These are phyloP conservation scores for Fraxinus latifolia DNA, from an alignment of 305 asterid genomes.

Conservation along the genomic window DNA sequence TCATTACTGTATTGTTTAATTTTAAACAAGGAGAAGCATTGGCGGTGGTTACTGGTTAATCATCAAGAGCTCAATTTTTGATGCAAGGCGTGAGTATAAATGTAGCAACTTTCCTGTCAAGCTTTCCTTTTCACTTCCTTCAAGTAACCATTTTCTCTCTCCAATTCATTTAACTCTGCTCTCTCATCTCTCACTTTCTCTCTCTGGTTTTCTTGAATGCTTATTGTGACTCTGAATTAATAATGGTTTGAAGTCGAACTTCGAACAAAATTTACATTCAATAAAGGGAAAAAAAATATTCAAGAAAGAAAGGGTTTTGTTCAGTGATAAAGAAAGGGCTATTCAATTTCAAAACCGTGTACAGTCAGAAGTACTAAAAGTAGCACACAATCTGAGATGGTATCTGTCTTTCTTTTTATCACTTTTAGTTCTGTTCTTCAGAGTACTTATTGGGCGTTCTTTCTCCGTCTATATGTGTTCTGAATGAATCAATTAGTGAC, in stretches of 20 bases:
- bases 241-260: constrained; percentile 16
- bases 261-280: constrained; percentile 35
- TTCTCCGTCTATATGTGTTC: constrained; percentile 28
- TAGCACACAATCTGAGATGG: constrained; percentile 66
- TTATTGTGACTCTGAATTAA: constrained; percentile 34
- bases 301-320: background rate
- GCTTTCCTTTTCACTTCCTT: constrained; percentile 44
- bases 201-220: constrained; percentile 45
- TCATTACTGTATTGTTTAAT: background rate
- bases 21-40: constrained; percentile 31
- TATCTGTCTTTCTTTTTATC: constrained; percentile 50
- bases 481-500: constrained; percentile 37
- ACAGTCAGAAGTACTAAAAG: constrained; percentile 40
- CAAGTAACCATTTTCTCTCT: constrained; percentile 29
- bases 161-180: constrained; percentile 27
- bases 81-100: constrained; percentile 85
- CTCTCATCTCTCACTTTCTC: constrained; percentile 20
- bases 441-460: constrained; percentile 31
- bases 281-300: background rate
- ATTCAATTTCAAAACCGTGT: constrained; percentile 30
- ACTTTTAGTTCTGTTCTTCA: constrained; percentile 47
- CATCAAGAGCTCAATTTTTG: constrained; percentile 54
- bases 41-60: constrained; percentile 75
- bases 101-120: constrained; percentile 55
- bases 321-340: constrained; percentile 22